Evolutionary conservation across 2,329 filamentous ascomycete genomes (phyloP).

Genomic region (Tolypocladium pustulatum): DNA sequence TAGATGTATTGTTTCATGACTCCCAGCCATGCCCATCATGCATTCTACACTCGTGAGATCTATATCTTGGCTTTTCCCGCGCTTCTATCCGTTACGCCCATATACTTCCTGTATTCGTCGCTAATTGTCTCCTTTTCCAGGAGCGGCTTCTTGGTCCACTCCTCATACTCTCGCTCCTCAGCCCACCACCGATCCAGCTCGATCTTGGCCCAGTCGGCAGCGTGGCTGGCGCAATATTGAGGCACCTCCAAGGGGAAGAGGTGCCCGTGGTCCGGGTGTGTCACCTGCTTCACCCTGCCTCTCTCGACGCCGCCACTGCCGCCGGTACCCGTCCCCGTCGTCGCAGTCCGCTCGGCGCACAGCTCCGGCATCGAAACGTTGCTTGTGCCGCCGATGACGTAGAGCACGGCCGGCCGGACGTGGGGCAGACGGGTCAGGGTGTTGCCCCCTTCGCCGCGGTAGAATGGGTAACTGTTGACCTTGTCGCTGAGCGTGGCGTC

Average conservation of each 20-base stretch:
- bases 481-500: constrained; percentile 25
- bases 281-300: constrained; percentile 56
- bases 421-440: constrained; percentile 47
- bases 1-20: background rate
- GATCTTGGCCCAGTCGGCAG: constrained; percentile 43
- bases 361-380: constrained; percentile 40
- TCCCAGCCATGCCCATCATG: background rate
- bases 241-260: constrained; percentile 77
- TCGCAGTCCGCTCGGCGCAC: constrained; percentile 46
- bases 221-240: constrained; percentile 49
- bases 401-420: constrained; percentile 56
- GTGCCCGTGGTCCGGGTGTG: constrained; percentile 60
- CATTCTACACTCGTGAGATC: constrained; percentile 4
- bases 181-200: constrained; percentile 47
- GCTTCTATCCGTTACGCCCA: constrained; percentile 17
- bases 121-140: constrained; percentile 41
- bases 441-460: constrained; percentile 51
- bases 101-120: constrained; percentile 45
- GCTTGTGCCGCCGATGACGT: constrained; percentile 55
- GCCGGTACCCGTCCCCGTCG: constrained; percentile 55
- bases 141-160: constrained; percentile 39
- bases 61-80: constrained; percentile 12
- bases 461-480: constrained; percentile 43
- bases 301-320: constrained; percentile 55
- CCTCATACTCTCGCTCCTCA: constrained; percentile 45